These are phyloP conservation scores for Phycomyces blakesleeanus DNA, from an alignment of 192 early-diverging fungal species.

Conservation along the genomic window DNA sequence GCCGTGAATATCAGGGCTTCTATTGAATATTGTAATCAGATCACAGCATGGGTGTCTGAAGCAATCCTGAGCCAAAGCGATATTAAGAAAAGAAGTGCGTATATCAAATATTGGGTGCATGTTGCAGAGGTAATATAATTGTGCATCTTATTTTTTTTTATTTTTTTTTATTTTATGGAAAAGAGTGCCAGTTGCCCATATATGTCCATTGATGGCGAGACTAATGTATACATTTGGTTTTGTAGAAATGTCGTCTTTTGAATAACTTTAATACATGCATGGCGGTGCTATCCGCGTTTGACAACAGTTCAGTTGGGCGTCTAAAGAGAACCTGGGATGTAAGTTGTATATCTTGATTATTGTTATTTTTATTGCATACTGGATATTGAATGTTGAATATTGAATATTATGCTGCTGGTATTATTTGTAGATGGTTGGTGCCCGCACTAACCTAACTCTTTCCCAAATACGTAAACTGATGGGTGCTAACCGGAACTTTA, in stretches of 20 bases:
- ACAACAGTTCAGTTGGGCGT: constrained; percentile 83
- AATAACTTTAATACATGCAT: constrained; percentile 94
- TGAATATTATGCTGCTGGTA: background rate
- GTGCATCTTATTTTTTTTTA: too few relatives aligned
- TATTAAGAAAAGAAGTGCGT: constrained; percentile 65
- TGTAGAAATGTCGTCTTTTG: constrained; percentile 63
- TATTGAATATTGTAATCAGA: constrained; percentile 77
- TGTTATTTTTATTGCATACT: too few relatives aligned
- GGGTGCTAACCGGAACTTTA: constrained; percentile 78
- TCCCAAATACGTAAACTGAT: constrained; percentile 70
- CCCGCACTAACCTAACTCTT: constrained; percentile 52
- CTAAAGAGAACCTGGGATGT: constrained; percentile 89
- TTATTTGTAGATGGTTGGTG: constrained; percentile 20
- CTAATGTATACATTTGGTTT: background rate
- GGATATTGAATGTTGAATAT: too few relatives aligned
- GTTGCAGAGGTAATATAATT: constrained; percentile 61
- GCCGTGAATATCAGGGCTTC: constrained; percentile 85
- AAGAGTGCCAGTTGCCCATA: too few relatives aligned
- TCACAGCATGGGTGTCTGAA: constrained; percentile 83
- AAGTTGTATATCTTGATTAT: background rate
- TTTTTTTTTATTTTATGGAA: too few relatives aligned
- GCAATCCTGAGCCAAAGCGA: constrained; percentile 79
- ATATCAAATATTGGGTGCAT: constrained; percentile 81
- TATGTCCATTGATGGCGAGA: background rate
- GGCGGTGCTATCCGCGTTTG: constrained; percentile 81